Evolutionary conservation across 306 rosid species (phyloP).

Genomic region (Cicer chorassanicum): DNA sequence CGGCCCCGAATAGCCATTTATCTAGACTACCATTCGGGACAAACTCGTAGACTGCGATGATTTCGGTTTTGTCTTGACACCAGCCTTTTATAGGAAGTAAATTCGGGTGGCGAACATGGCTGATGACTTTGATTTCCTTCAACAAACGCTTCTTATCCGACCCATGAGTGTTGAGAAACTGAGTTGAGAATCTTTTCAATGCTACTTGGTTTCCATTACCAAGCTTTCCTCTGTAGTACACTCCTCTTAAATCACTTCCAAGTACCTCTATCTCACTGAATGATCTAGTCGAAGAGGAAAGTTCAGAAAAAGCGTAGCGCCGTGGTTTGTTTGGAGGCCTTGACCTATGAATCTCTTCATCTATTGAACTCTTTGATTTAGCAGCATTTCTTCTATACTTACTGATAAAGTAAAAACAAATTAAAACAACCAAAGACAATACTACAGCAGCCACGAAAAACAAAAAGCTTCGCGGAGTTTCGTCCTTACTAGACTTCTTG

Average conservation of each 20-base stretch:
- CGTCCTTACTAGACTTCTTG: slow-evolving; percentile 31
- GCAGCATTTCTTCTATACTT: slow-evolving; percentile 45
- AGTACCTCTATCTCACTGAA: slow-evolving; percentile 63
- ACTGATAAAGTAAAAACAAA: slow-evolving; percentile 51
- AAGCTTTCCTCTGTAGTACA: slow-evolving; percentile 69
- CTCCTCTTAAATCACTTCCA: slow-evolving; percentile 66
- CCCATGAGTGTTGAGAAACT: slow-evolving; percentile 61
- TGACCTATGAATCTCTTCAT: slow-evolving; percentile 55
- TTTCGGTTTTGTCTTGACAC: slow-evolving; percentile 66
- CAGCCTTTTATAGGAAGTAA: slow-evolving; percentile 71
- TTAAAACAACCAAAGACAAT: slow-evolving; percentile 48
- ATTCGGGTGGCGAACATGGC: slow-evolving; percentile 71
- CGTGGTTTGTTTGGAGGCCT: slow-evolving; percentile 77
- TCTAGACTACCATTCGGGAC: slow-evolving; percentile 73
- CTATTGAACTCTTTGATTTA: slow-evolving; percentile 47
- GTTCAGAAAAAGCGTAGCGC: slow-evolving; percentile 55
- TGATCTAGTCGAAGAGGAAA: slow-evolving; percentile 59
- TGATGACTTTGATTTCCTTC: slow-evolving; percentile 63
- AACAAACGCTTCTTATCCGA: slow-evolving; percentile 62
- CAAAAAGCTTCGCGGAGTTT: slow-evolving; percentile 55
- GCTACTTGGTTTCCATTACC: slow-evolving; percentile 64
- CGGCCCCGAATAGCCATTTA: slow-evolving; percentile 77
- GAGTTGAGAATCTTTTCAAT: slow-evolving; percentile 64
- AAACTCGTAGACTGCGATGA: slow-evolving; percentile 69
- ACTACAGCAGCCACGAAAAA: slow-evolving; percentile 61